A percentile compares a stretch with the other conserved stretches of the same genome.
Evolutionary conservation across 257 asterid species (phyloP).

Genomic region (Ligustrum vulgare): DNA sequence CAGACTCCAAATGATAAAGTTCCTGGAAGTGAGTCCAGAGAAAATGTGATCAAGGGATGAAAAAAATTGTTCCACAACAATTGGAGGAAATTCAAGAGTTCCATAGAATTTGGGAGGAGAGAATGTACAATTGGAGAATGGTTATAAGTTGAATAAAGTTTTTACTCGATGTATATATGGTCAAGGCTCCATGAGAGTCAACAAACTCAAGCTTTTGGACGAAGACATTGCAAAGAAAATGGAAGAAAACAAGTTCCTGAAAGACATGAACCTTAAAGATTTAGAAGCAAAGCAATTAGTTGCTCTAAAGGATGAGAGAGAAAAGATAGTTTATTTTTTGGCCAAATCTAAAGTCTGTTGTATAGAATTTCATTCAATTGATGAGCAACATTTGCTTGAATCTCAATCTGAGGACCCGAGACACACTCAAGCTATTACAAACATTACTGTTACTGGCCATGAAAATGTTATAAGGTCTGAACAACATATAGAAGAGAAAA

Average conservation of each 20-base stretch:
- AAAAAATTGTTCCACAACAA: constrained; percentile 41
- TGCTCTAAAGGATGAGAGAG: constrained; percentile 39
- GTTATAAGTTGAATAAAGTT: constrained; percentile 38
- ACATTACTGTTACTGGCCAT: constrained; percentile 10
- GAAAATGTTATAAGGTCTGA: constrained; percentile 20
- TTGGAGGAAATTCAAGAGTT: constrained; percentile 44
- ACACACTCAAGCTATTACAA: constrained; percentile 23
- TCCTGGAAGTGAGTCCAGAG: constrained; percentile 28
- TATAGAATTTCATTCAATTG: constrained; percentile 3
- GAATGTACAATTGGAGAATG: constrained; percentile 34
- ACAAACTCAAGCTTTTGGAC: constrained; percentile 40
- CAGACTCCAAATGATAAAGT: constrained; percentile 13
- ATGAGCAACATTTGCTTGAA: constrained; percentile 21
- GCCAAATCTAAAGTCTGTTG: constrained; percentile 25
- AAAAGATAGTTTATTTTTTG: constrained; percentile 38
- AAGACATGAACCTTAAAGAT: constrained; percentile 35
- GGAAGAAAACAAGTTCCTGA: constrained; percentile 36
- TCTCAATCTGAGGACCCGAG: constrained; percentile 36
- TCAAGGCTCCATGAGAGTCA: constrained; percentile 26
- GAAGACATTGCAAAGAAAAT: constrained; percentile 35
- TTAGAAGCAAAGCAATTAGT: constrained; percentile 49
- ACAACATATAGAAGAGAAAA: constrained; percentile 25
- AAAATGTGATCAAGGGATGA: constrained; percentile 43
- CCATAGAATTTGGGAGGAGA: constrained; percentile 40
- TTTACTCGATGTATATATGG: constrained; percentile 31